Evolutionary conservation across 225 moss, liverwort and hornwort genomes (phyloP), one percentile per base, ranked within the genome.

Genomic region (Asterella californica): DNA sequence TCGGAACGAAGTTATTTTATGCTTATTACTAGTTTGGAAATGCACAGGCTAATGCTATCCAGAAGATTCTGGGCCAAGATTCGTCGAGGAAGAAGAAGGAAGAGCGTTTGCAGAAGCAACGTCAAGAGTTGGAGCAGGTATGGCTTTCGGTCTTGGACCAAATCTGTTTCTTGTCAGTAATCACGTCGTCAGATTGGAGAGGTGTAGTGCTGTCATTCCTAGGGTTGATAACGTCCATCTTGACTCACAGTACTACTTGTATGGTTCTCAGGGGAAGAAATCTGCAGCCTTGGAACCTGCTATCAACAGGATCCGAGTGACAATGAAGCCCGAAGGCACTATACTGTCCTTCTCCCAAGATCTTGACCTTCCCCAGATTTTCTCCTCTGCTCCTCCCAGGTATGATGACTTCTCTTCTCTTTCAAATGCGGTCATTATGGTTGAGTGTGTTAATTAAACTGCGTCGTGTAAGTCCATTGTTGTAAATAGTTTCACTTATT

Each of bases 71-170:
- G 67, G 97, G 97, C 29, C 97, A 99, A 72, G 97, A 99, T 76
- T 99, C 97, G 0, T 92, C 97, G 1, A 92, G 97, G 79, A 99
- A 94, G 57, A 92, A 91, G 88, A 94, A 93, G 70, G 97, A 99
- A 84, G 95, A 91, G 54, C 91, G 91, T 19, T 86, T 94, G 61
- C 93, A 89, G 83, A 99, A 92, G 76, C 97, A 91, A 85, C 92
- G 97, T 78, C 88, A 88, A 74, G 94, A 94, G 84, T 86, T 99
- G 70, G 88, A 93, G 84, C 87, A 93, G 93, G 93, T 90, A 60
- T 3, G 14, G 29, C 42, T 25, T 22, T n/a, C 12, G 48, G 4
- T 2, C 42, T n/a, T 72, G 42, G 24, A 42, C 42, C 42, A 42
- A 7, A 42, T 42, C 42, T 42, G 42, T 42, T 42, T 42, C 42